Percentiles rank a stretch among this genome's conserved stretches.
These are phyloP conservation scores for Rubia peregrina DNA, from an alignment of 305 asterid genomes.

Conservation along the genomic window DNA sequence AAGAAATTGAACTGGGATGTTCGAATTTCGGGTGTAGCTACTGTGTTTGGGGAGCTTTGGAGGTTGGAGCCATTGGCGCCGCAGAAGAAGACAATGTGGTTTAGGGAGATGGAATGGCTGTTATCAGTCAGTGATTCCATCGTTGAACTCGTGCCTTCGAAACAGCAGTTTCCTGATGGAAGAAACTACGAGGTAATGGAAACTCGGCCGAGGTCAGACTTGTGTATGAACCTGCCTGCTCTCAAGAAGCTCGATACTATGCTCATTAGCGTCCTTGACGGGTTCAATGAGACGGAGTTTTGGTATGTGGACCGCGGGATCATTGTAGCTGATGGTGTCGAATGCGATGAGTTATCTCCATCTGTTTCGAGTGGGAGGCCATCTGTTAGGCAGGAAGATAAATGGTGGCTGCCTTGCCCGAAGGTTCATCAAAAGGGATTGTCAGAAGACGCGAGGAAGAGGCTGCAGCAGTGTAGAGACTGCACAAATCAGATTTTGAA, in stretches of 20 bases:
- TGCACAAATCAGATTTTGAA: slow-evolving; percentile 90
- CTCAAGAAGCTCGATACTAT: slow-evolving; percentile 89
- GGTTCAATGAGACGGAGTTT: slow-evolving; percentile 73
- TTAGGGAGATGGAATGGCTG: slow-evolving; percentile 93
- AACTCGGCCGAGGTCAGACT: slow-evolving; percentile 67
- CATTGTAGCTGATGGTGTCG: slow-evolving; percentile 39
- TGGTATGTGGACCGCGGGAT: slow-evolving; percentile 90
- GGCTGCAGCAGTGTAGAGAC: slow-evolving; percentile 87
- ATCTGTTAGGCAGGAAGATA: slow-evolving; percentile 89
- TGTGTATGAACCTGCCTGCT: slow-evolving; percentile 82
- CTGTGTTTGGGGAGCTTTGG: slow-evolving; percentile 94
- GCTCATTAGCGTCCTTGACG: slow-evolving; percentile 83
- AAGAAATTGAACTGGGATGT: not conserved
- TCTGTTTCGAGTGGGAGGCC: slow-evolving; percentile 58
- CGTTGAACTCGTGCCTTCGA: slow-evolving; percentile 86
- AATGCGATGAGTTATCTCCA: slow-evolving; percentile 34
- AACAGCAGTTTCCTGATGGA: slow-evolving; percentile 75
- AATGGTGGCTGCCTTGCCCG: slow-evolving; percentile 99
- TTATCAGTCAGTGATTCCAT: slow-evolving; percentile 82
- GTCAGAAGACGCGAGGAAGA: slow-evolving; percentile 72
- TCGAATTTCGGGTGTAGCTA: slow-evolving; percentile 35
- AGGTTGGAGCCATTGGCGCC: slow-evolving; percentile 86
- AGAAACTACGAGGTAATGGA: slow-evolving; percentile 86
- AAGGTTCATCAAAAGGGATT: slow-evolving; percentile 85
- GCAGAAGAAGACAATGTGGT: slow-evolving; percentile 88